phyloP scores from a whole-genome alignment of 306 rosid genomes.

The Comarum palustre region DNA sequence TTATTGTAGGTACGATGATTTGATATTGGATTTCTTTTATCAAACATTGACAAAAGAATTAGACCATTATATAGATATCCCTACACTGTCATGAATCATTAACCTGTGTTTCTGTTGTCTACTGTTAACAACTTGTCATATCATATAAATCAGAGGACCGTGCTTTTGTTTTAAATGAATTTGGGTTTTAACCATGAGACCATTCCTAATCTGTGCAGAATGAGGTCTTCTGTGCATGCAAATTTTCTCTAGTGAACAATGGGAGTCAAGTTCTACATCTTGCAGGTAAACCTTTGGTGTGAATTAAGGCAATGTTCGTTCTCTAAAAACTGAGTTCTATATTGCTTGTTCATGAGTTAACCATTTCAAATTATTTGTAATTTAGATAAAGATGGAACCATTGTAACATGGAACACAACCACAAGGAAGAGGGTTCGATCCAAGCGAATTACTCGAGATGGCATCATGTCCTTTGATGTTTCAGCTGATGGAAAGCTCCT shows the following conservation, averaged over 20 bases:
- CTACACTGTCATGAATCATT: neutral
- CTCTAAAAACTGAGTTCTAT: conserved; percentile 5
- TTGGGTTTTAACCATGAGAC: conserved; percentile 21
- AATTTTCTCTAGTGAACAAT: conserved; percentile 61
- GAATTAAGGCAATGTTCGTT: neutral
- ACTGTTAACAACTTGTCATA: neutral
- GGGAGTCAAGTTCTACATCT: conserved; percentile 50
- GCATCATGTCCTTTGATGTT: conserved; percentile 62
- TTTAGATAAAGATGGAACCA: conserved; percentile 68
- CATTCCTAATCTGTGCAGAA: conserved; percentile 48
- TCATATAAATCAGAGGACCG: neutral
- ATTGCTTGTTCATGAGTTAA: conserved; percentile 24
- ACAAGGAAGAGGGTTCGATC: conserved; percentile 73
- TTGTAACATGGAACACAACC: conserved; percentile 72
- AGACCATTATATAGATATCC: neutral
- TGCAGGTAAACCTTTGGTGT: conserved; percentile 46
- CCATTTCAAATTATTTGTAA: conserved; percentile 19
- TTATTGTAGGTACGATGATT: neutral
- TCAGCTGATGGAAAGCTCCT: conserved; percentile 82
- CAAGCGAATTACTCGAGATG: conserved; percentile 55
- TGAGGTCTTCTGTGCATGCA: conserved; percentile 68
- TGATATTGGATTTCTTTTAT: conserved; percentile 1
- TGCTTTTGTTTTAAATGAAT: neutral
- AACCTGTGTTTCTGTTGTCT: neutral
- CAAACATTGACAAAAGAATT: neutral